phyloP scores from a whole-genome alignment of 768 basidiomycete genomes.

The Chalciporus chontae region DNA sequence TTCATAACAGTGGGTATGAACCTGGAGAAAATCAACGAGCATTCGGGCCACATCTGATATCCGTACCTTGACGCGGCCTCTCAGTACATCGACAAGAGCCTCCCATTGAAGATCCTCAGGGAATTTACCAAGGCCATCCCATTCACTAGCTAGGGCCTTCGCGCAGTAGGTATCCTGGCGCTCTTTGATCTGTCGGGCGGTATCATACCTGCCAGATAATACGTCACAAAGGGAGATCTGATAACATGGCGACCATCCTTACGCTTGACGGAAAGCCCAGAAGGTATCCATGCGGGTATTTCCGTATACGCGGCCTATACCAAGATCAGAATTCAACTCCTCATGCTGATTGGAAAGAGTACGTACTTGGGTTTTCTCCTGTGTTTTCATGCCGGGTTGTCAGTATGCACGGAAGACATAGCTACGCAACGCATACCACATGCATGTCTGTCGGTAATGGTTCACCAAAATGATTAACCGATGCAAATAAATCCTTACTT shows the following conservation, averaged over 20 bases:
- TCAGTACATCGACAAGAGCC: slow-evolving; percentile 74
- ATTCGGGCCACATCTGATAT: background rate
- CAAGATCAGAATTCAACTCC: slow-evolving; percentile 1
- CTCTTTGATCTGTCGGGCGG: slow-evolving; percentile 50
- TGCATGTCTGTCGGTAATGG: slow-evolving; percentile 44
- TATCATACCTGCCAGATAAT: slow-evolving; percentile 39
- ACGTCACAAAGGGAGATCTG: slow-evolving; percentile 1
- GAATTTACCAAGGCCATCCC: slow-evolving; percentile 45
- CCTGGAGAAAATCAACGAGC: slow-evolving; percentile 10
- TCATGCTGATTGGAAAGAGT: background rate
- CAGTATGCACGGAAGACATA: background rate
- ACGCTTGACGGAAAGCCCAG: slow-evolving; percentile 55
- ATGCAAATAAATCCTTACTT: slow-evolving; percentile 45
- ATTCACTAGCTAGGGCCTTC: slow-evolving; percentile 39
- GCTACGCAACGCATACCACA: slow-evolving; percentile 40
- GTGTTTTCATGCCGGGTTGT: background rate
- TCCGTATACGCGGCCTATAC: slow-evolving; percentile 27
- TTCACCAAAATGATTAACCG: slow-evolving; percentile 4
- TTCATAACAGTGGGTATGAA: slow-evolving; percentile 45
- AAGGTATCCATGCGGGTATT: slow-evolving; percentile 44
- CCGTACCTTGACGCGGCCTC: slow-evolving; percentile 76
- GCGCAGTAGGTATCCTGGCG: slow-evolving; percentile 53
- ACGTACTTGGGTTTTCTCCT: slow-evolving; percentile 49
- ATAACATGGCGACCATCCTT: slow-evolving; percentile 6
- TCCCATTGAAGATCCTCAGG: slow-evolving; percentile 77